Evolutionary conservation across 306 rosid genomes (phyloP), one percentile per base, ranked within the genome.

Genomic region (Hylodesmum podocarpum): DNA sequence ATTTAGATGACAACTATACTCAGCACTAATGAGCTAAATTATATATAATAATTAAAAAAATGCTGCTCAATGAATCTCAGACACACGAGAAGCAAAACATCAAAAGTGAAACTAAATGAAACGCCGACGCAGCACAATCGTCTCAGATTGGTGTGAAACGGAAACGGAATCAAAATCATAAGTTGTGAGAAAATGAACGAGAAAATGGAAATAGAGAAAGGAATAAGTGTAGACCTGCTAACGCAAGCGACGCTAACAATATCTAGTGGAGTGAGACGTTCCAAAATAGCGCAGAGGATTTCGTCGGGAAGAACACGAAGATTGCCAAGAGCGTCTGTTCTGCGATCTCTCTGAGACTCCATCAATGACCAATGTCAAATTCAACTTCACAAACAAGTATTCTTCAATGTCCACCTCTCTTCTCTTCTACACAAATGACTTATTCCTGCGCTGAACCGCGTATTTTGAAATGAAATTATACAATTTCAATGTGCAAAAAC

Each of bases 281-380:
- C 99, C 49, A 92, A 40, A 66, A 95, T 81, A 22, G 88, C 13
- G 74, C 96, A 90, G 84, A 92, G 64, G 80, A 86, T 87, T 75
- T 95, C 97, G 46, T 95, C 99, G 22, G 97, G 93, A 49, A 95
- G 97, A 43, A 87, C 67, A 44, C 82, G 85, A 73, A 95, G 86
- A 66, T 86, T 79, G n/a, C 99, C 99, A 28, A 95, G 97, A 67
- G 91, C 96, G 53, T 82, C 90, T 11, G 39, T 65, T 14, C 97
- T 84, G 82, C 97, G 99, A 84, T 95, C 97, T 69, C 76, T 71
- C 18, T 66, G 77, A 24, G 44, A 9, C 44, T 88, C 92, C 93
- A 91, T 88, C 57, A 28, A 31, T n/a, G 6, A 33, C 15, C 15
- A 33, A 15, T 70, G 61, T 10, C 7, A 18, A 78, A 29, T 73